These are phyloP conservation scores for Fagus sylvatica DNA, from an alignment of 306 rosid genomes.

Conservation along the genomic window DNA sequence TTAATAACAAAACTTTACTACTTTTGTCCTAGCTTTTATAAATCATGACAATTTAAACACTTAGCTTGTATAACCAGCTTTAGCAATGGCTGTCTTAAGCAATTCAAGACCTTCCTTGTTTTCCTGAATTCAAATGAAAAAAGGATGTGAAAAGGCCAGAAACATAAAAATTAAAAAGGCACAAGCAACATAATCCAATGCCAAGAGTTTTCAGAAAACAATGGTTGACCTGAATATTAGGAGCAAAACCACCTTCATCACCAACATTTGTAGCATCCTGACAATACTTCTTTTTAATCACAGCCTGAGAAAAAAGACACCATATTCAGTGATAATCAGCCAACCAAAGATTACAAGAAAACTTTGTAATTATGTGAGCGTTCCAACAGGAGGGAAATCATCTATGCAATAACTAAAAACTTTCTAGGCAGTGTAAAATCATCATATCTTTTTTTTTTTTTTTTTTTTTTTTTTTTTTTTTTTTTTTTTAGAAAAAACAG, in stretches of 20 bases:
- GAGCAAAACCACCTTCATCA: constrained; percentile 99
- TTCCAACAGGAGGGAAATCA: not conserved
- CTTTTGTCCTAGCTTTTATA: no score
- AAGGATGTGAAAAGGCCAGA: constrained; percentile 12
- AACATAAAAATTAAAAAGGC: not conserved
- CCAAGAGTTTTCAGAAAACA: not conserved
- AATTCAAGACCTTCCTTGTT: constrained; percentile 98
- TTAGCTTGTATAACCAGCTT: constrained; percentile 96
- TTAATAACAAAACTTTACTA: no score
- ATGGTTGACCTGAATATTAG: constrained; percentile 79
- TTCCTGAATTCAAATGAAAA: constrained; percentile 50
- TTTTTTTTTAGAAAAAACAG: not conserved
- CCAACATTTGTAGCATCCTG: constrained; percentile 98
- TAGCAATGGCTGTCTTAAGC: constrained; percentile 89
- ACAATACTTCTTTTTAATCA: constrained; percentile 96
- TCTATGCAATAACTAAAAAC: not conserved
- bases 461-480: no score
- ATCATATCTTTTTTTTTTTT: not conserved
- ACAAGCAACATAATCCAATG: constrained; percentile 6
- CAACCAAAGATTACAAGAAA: constrained; percentile 8
- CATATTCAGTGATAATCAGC: constrained; percentile 9
- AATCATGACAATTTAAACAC: no score
- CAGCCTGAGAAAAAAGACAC: constrained; percentile 57
- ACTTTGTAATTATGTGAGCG: not conserved
- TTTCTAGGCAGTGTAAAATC: not conserved